A percentile compares a stretch with the other conserved stretches of the same genome.
Conservation (phyloP, 1,284 basidiomycete genomes). For the Fomitopsis palustris region DNA sequence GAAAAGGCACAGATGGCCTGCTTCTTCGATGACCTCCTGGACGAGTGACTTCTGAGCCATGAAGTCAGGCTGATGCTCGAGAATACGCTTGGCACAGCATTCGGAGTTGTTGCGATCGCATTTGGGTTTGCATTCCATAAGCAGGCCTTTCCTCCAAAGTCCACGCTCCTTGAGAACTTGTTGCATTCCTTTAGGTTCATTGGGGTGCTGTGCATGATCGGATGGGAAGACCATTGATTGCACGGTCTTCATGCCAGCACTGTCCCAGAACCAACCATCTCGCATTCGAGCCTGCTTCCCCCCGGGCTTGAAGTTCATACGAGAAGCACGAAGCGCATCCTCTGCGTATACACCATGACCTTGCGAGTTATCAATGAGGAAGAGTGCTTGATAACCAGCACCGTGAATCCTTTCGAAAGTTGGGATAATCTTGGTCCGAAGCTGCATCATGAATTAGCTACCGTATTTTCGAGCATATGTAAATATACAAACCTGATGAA, state of each 20-base stretch:
- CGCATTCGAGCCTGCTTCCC: constrained; percentile 28
- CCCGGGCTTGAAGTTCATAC: background rate
- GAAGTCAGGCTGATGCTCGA: constrained; percentile 7
- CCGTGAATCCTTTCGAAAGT: constrained; percentile 32
- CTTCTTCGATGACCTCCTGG: constrained; percentile 25
- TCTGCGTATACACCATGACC: constrained; percentile 10
- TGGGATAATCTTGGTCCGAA: constrained; percentile 34
- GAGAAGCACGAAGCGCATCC: background rate
- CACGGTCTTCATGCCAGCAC: constrained; percentile 17
- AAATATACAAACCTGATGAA: constrained; percentile 39
- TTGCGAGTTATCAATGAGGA: constrained; percentile 39
- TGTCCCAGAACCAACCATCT: constrained; percentile 34
- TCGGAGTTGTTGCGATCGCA: constrained; percentile 15
- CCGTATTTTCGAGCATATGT: background rate
- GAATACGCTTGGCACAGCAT: constrained; percentile 11
- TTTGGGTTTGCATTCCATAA: constrained; percentile 18
- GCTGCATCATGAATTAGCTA: constrained; percentile 4
- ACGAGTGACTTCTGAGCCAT: constrained; percentile 13
- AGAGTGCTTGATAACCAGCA: constrained; percentile 29
- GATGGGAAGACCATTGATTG: constrained; percentile 34
- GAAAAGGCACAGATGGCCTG: constrained; percentile 8
- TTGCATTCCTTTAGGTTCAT: constrained; percentile 33
- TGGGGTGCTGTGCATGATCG: constrained; percentile 25
- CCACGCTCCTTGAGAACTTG: constrained; percentile 31
- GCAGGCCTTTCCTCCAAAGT: constrained; percentile 20